These are phyloP conservation scores for Colletotrichum filicis DNA, from an alignment of 2,329 filamentous ascomycete species.

Conservation along the genomic window DNA sequence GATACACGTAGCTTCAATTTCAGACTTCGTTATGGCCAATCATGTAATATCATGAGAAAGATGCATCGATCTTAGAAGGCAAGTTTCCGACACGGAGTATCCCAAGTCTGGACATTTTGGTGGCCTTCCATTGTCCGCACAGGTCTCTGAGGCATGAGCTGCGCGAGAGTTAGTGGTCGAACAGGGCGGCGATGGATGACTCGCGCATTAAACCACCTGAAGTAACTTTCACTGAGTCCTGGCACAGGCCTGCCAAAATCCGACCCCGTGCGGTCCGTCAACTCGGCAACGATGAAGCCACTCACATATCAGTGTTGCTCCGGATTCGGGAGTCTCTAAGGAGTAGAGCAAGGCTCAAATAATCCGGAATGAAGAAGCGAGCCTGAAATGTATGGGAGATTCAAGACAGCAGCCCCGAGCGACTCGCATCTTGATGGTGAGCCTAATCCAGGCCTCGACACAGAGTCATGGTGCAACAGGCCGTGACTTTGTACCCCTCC, in stretches of 20 bases:
- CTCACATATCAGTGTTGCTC: not conserved
- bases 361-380: too few species aligned
- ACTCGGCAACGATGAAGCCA: not conserved
- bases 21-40: not conserved
- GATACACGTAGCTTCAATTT: not conserved
- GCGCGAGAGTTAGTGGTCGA: not conserved
- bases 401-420: too few species aligned
- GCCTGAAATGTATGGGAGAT: too few species aligned
- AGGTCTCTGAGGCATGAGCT: not conserved
- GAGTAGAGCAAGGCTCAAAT: not conserved
- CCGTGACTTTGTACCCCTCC: too few species aligned
- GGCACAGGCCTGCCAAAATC: not conserved
- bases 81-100: too few species aligned
- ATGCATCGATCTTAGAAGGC: too few species aligned
- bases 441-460: too few species aligned
- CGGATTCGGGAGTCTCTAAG: not conserved
- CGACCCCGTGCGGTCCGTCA: not conserved
- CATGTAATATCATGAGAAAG: not conserved
- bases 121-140: not conserved
- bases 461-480: too few species aligned
- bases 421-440: too few species aligned
- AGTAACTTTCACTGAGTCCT: not conserved
- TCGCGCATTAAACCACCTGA: not conserved
- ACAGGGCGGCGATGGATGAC: not conserved
- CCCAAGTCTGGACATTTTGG: not conserved